Conservation (phyloP, 2,329 filamentous ascomycete species). For the Xylariaceae sp. region DNA sequence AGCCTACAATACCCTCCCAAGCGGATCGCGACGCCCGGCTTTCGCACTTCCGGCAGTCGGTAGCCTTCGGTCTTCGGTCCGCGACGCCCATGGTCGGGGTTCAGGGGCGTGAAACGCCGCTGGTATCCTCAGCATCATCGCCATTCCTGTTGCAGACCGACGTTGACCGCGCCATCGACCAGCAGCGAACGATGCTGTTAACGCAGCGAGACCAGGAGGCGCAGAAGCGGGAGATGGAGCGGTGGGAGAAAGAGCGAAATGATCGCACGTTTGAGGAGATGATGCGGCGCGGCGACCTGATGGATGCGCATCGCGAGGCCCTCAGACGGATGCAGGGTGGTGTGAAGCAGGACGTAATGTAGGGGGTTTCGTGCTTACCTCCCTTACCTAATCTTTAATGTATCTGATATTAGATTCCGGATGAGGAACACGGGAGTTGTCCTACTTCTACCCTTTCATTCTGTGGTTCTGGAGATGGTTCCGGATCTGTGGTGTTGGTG, state of each 20-base stretch:
- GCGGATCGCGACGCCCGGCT: conserved; percentile 54
- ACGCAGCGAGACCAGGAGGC: conserved; percentile 59
- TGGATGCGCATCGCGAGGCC: conserved; percentile 71
- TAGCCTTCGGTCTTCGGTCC: conserved; percentile 56
- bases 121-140: conserved; percentile 30
- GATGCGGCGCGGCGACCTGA: conserved; percentile 71
- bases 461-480: neutral
- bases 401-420: neutral
- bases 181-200: conserved; percentile 52
- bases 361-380: neutral
- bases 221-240: conserved; percentile 53
- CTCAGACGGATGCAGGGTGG: conserved; percentile 70
- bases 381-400: neutral
- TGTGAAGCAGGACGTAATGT: conserved; percentile 31
- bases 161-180: conserved; percentile 46
- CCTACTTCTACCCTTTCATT: neutral
- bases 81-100: conserved; percentile 34
- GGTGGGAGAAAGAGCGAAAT: conserved; percentile 50
- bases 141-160: conserved; percentile 34
- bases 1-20: conserved; percentile 38
- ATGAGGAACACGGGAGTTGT: neutral
- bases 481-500: neutral
- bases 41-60: conserved; percentile 61
- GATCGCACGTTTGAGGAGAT: conserved; percentile 64
- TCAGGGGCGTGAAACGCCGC: conserved; percentile 37